Percentiles rank a stretch among this genome's conserved stretches.
Evolutionary conservation across 1,139 yeast species (phyloP).

Genomic region (Sugiyamaella sp.): DNA sequence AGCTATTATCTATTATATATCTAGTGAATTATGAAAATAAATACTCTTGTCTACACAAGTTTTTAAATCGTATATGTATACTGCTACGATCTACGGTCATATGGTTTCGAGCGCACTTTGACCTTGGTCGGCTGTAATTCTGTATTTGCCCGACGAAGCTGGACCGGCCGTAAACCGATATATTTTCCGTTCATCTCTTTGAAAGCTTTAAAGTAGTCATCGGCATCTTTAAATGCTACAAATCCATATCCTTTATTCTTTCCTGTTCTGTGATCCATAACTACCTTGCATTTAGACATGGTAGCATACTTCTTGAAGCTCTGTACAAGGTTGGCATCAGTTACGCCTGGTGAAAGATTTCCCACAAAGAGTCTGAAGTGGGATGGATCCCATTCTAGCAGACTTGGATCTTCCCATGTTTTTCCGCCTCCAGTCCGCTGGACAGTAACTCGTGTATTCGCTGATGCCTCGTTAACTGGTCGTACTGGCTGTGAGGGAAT

Average conservation of each 20-base stretch:
- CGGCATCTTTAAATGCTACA: slow-evolving; percentile 62
- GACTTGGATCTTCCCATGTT: slow-evolving; percentile 53
- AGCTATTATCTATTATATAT: background rate
- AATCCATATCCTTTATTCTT: slow-evolving; percentile 70
- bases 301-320: slow-evolving; percentile 58
- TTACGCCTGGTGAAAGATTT: slow-evolving; percentile 69
- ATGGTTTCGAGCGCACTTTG: slow-evolving; percentile 26
- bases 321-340: slow-evolving; percentile 53
- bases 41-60: background rate
- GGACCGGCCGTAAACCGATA: slow-evolving; percentile 74
- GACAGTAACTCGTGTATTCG: slow-evolving; percentile 42
- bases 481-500: slow-evolving; percentile 1
- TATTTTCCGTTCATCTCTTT: slow-evolving; percentile 77
- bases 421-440: slow-evolving; percentile 51
- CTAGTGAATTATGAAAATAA: background rate
- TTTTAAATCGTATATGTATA: background rate
- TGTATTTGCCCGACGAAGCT: slow-evolving; percentile 66
- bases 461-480: background rate
- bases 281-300: slow-evolving; percentile 57
- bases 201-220: slow-evolving; percentile 67
- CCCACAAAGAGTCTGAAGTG: slow-evolving; percentile 78
- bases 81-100: slow-evolving; percentile 12
- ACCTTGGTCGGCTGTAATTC: slow-evolving; percentile 44
- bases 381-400: slow-evolving; percentile 60
- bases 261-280: slow-evolving; percentile 38